These are phyloP conservation scores for Westerdykella ornata DNA, from an alignment of 2,329 filamentous ascomycete species.

Conservation along the genomic window DNA sequence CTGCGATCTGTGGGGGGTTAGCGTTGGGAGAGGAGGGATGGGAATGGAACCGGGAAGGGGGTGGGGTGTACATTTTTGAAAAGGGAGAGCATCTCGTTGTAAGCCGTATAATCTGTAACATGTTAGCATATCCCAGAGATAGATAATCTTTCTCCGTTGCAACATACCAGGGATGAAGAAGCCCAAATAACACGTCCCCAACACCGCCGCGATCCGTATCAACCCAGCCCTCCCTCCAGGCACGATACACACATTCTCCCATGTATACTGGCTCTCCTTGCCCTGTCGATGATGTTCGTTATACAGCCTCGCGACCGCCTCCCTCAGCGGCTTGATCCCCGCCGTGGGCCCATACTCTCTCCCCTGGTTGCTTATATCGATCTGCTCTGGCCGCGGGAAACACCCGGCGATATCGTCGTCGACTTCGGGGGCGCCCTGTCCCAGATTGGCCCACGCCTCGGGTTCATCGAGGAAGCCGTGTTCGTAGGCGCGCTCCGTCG, in stretches of 20 bases:
- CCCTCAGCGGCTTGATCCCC: conserved; percentile 82
- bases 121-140: conserved; percentile 7
- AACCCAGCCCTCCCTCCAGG: conserved; percentile 86
- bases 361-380: conserved; percentile 70
- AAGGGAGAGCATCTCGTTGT: conserved; percentile 93
- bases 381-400: conserved; percentile 71
- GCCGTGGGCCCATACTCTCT: conserved; percentile 89
- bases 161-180: conserved; percentile 72
- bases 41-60: neutral
- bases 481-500: conserved; percentile 77
- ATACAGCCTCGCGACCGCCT: conserved; percentile 86
- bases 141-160: neutral
- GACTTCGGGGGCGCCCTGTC: conserved; percentile 88
- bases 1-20: conserved; percentile 21
- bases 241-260: conserved; percentile 96
- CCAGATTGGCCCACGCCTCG: conserved; percentile 81
- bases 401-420: conserved; percentile 88
- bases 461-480: conserved; percentile 82
- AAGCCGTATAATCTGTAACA: conserved; percentile 72
- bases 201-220: conserved; percentile 87
- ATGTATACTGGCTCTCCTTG: conserved; percentile 84
- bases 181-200: conserved; percentile 85
- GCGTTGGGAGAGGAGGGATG: neutral
- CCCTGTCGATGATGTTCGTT: conserved; percentile 86
- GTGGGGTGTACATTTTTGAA: conserved; percentile 70